These are phyloP conservation scores for Orbilia brochopaga DNA, from an alignment of 2,329 filamentous ascomycete genomes.

Conservation along the genomic window DNA sequence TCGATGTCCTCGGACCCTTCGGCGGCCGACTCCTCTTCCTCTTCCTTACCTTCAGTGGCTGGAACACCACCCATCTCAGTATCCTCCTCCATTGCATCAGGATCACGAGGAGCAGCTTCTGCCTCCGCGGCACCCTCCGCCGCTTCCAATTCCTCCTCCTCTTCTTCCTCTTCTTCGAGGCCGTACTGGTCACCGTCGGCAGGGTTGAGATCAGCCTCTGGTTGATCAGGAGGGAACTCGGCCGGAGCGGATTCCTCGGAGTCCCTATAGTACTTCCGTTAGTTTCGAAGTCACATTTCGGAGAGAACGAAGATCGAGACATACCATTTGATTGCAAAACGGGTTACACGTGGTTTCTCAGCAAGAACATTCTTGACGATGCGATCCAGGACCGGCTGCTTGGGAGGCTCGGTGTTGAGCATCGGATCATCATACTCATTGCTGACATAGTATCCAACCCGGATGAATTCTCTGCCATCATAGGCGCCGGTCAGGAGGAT, in stretches of 20 bases:
- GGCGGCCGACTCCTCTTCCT: slow-evolving; percentile 52
- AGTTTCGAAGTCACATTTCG: slow-evolving; percentile 3
- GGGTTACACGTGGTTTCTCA: slow-evolving; percentile 95
- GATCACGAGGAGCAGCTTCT: slow-evolving; percentile 55
- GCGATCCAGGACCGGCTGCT: slow-evolving; percentile 90
- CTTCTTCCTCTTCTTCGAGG: slow-evolving; percentile 74
- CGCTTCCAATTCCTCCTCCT: slow-evolving; percentile 73
- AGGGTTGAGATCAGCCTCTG: slow-evolving; percentile 83
- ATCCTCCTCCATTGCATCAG: slow-evolving; percentile 66
- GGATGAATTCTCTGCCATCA: slow-evolving; percentile 93
- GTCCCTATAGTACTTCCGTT: slow-evolving; percentile 68
- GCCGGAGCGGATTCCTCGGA: slow-evolving; percentile 95
- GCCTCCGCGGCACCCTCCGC: slow-evolving; percentile 62
- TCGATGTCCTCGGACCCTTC: slow-evolving; percentile 64
- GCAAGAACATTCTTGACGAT: slow-evolving; percentile 90
- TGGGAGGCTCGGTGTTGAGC: slow-evolving; percentile 83
- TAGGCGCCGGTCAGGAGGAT: slow-evolving; percentile 96
- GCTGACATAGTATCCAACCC: slow-evolving; percentile 99
- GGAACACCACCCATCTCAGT: slow-evolving; percentile 74
- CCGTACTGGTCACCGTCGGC: slow-evolving; percentile 88
- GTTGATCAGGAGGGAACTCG: slow-evolving; percentile 96
- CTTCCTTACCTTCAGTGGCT: slow-evolving; percentile 56
- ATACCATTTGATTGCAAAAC: slow-evolving; percentile 98
- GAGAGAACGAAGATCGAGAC: slow-evolving; percentile 55
- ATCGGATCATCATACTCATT: slow-evolving; percentile 97